Conservation (phyloP, 345 rosid genomes). For the Melaleuca alternifolia region DNA sequence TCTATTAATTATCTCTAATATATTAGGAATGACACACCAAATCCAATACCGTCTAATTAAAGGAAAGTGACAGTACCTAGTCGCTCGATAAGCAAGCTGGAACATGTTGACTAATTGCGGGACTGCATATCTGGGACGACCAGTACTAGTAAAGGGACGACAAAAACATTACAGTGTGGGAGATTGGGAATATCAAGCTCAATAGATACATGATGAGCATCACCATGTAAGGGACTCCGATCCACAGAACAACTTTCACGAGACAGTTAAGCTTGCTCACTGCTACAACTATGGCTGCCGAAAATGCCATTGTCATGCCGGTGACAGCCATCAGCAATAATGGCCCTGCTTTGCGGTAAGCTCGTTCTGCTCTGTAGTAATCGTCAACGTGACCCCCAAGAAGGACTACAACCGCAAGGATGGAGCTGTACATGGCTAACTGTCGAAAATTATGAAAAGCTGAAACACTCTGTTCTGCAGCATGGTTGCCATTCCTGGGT, state of each 20-base stretch:
- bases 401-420: neutral
- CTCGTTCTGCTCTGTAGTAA: neutral
- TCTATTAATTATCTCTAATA: no score
- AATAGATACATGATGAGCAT: neutral
- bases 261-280: neutral
- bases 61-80: no score
- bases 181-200: neutral
- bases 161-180: neutral
- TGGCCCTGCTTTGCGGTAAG: neutral
- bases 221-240: fast-evolving
- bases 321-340: neutral
- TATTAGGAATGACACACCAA: no score
- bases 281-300: no score
- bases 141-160: neutral
- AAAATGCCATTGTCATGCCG: no score
- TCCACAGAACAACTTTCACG: fast-evolving
- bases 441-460: neutral
- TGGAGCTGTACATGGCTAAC: neutral
- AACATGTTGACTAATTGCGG: no score
- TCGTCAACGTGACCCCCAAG: neutral
- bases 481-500: neutral
- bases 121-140: no score
- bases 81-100: no score
- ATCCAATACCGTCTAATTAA: no score
- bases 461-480: neutral